Percentiles rank a stretch among this genome's conserved stretches.
Evolutionary conservation across 768 basidiomycete species (phyloP).

Genomic region (Pisolithus sp.): DNA sequence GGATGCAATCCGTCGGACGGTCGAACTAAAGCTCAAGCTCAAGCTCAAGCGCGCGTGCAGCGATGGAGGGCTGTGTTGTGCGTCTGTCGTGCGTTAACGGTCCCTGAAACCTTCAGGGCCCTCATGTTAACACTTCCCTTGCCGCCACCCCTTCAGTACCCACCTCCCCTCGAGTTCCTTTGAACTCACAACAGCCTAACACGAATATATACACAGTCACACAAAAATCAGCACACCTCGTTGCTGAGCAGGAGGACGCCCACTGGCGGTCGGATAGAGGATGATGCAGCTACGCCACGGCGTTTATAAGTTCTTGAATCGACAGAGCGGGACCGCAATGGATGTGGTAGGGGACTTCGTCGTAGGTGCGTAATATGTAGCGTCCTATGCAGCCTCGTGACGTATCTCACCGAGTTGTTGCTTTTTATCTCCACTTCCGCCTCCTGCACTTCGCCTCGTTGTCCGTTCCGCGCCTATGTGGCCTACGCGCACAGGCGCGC

Average conservation of each 20-base stretch:
- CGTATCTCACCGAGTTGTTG: neutral
- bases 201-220: too few species aligned
- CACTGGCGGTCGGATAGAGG: neutral
- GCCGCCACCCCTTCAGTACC: neutral
- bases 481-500: neutral
- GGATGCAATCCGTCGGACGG: neutral
- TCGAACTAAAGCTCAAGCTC: neutral
- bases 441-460: neutral
- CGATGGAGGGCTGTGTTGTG: neutral
- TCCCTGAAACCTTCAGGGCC: neutral
- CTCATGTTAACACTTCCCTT: neutral
- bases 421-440: too few species aligned
- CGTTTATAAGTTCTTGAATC: slow-evolving; percentile 1
- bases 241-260: neutral
- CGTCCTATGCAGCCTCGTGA: neutral
- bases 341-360: neutral
- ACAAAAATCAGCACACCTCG: too few species aligned
- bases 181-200: too few species aligned
- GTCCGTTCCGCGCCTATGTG: too few species aligned
- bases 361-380: neutral
- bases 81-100: too few species aligned
- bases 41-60: neutral
- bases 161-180: too few species aligned
- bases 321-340: slow-evolving; percentile 1
- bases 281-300: neutral